Conservation (phyloP, 495 filamentous ascomycete species). For the Penicillium antarcticum region DNA sequence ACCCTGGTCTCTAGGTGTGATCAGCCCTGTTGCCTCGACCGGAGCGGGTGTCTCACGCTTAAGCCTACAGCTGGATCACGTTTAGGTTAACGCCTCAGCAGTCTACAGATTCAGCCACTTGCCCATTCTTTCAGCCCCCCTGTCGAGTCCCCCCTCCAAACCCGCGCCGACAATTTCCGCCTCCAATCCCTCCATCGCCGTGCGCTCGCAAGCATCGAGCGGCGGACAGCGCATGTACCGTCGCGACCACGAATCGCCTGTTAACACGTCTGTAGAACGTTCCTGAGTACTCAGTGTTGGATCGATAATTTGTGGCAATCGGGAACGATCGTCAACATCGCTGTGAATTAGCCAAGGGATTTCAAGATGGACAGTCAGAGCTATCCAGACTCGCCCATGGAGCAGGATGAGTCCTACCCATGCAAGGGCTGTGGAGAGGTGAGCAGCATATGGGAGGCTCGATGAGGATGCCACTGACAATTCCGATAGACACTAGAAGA, state of each 20-base stretch:
- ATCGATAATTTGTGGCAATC: neutral
- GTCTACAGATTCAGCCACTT: conserved; percentile 20
- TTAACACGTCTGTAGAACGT: neutral
- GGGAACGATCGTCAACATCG: neutral
- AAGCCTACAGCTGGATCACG: conserved; percentile 5
- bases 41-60: conserved; percentile 17
- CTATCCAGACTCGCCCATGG: conserved; percentile 78
- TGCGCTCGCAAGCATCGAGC: conserved; percentile 1
- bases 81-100: conserved; percentile 10
- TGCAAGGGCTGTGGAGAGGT: conserved; percentile 99
- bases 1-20: conserved; percentile 1
- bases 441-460: conserved; percentile 24
- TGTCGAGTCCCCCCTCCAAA: conserved; percentile 23
- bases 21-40: conserved; percentile 11
- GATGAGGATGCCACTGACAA: conserved; percentile 8
- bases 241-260: conserved; percentile 4
- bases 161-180: conserved; percentile 9
- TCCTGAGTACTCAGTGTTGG: neutral
- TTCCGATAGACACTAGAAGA: conserved; percentile 82
- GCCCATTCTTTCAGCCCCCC: conserved; percentile 20
- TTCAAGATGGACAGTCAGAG: conserved; percentile 40
- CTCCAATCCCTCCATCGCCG: neutral
- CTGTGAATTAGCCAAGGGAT: conserved; percentile 3
- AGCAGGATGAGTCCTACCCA: conserved; percentile 84
- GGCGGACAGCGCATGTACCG: neutral